Percentiles rank a stretch among this genome's conserved stretches.
Evolutionary conservation across 495 filamentous ascomycete genomes (phyloP).

Genomic region (Annulohypoxylon nitens): DNA sequence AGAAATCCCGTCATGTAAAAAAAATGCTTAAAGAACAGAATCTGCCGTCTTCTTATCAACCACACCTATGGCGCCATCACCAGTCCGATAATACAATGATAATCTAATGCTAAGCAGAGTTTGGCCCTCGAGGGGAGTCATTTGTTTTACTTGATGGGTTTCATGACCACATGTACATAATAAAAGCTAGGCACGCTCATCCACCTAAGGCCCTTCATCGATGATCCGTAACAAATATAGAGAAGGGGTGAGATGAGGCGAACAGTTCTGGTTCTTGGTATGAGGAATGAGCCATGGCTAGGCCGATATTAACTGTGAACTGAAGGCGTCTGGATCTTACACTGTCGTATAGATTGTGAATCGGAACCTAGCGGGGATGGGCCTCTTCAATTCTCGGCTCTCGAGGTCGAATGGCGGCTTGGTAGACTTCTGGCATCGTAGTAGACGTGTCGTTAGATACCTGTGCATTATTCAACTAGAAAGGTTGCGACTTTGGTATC

Average conservation of each 20-base stretch:
- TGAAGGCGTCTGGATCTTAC: not conserved
- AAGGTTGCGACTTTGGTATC: conserved; percentile 52
- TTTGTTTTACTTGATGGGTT: not conserved
- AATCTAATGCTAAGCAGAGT: conserved; percentile 12
- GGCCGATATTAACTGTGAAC: not conserved
- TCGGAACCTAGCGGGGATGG: conserved; percentile 20
- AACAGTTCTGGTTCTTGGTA: not conserved
- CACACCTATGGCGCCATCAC: conserved; percentile 11
- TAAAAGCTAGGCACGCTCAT: not conserved
- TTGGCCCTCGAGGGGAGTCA: not conserved
- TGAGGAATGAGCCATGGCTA: not conserved
- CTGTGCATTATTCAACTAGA: conserved; percentile 27
- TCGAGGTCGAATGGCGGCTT: not conserved
- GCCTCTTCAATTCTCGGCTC: not conserved
- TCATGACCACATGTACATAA: not conserved
- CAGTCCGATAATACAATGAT: conserved; percentile 8
- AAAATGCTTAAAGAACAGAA: conserved; percentile 1
- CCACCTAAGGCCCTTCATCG: not conserved
- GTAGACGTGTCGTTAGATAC: not conserved
- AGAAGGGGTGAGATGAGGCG: not conserved
- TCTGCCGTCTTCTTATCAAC: conserved; percentile 11
- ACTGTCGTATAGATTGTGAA: conserved; percentile 19
- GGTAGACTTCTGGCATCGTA: not conserved
- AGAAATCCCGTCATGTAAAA: not conserved
- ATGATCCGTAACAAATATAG: not conserved